Evolutionary conservation across 139 green algal species (phyloP).

Genomic region (Mychonastes homosphaera): DNA sequence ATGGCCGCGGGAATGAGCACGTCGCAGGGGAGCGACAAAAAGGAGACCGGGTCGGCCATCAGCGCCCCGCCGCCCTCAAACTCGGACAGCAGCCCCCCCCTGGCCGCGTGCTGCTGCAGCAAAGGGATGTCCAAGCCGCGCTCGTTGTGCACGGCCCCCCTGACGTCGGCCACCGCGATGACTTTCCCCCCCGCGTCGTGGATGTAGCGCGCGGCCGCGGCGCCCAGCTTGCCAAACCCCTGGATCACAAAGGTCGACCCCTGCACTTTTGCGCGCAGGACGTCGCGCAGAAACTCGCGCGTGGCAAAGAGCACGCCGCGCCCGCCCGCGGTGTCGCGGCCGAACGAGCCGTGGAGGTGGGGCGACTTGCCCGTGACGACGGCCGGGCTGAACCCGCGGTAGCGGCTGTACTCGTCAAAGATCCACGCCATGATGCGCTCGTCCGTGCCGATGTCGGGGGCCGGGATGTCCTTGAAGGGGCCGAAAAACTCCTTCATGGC

Average conservation of each 20-base stretch:
- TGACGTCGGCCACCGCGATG: conserved; percentile 67
- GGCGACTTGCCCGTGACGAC: conserved; percentile 83
- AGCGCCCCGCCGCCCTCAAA: conserved; percentile 21
- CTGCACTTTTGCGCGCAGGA: conserved; percentile 22
- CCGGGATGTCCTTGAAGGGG: conserved; percentile 74
- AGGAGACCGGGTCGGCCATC: conserved; percentile 13
- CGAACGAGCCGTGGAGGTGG: conserved; percentile 72
- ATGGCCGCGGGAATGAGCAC: conserved; percentile 85
- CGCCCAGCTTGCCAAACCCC: conserved; percentile 87
- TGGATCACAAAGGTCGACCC: conserved; percentile 73
- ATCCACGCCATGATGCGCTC: conserved; percentile 54
- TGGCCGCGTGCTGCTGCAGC: background rate
- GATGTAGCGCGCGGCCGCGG: conserved; percentile 44
- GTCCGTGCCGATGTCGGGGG: conserved; percentile 82
- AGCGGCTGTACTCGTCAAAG: conserved; percentile 90
- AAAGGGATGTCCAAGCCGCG: conserved; percentile 56
- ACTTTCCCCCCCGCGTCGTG: conserved; percentile 52
- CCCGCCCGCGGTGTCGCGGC: conserved; percentile 75
- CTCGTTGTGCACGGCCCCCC: conserved; percentile 53
- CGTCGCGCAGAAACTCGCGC: conserved; percentile 54
- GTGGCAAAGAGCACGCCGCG: conserved; percentile 65
- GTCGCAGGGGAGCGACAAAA: conserved; percentile 65
- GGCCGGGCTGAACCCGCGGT: conserved; percentile 66
- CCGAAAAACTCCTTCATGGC: conserved; percentile 76
- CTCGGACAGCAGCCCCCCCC: conserved; percentile 13